Evolutionary conservation across 2,329 filamentous ascomycete species (phyloP).

Genomic region (Aureobasidium sp.): DNA sequence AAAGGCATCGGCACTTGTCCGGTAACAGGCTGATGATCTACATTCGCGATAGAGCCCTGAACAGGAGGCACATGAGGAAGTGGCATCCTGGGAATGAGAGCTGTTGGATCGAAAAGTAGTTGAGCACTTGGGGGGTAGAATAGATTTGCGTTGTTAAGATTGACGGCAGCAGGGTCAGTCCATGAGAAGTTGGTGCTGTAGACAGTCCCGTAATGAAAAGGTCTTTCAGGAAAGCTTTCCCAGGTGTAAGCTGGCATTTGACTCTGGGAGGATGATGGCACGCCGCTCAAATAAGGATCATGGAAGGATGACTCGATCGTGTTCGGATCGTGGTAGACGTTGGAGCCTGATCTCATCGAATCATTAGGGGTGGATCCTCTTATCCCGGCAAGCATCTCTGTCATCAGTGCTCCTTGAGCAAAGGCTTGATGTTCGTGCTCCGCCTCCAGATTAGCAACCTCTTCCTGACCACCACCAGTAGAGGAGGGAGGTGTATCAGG

Average conservation of each 20-base stretch:
- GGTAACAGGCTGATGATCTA: not conserved
- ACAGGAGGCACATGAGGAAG: not conserved
- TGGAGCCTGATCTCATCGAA: not conserved
- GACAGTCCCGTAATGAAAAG: not conserved
- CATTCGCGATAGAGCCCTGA: not conserved
- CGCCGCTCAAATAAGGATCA: not conserved
- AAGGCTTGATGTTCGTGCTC: not conserved
- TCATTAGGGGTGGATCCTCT: not conserved
- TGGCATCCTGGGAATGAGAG: not conserved
- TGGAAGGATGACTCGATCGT: slow-evolving; percentile 1
- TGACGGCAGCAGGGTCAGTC: not conserved
- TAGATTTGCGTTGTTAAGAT: not conserved
- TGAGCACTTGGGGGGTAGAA: not conserved
- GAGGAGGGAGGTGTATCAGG: slow-evolving; percentile 8
- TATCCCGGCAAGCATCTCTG: slow-evolving; percentile 9
- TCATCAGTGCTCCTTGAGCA: slow-evolving; percentile 5
- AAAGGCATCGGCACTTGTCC: not conserved
- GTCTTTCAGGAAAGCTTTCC: not conserved
- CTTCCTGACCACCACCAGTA: not conserved
- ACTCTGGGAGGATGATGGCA: not conserved
- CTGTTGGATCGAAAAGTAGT: not conserved
- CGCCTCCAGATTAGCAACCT: not conserved
- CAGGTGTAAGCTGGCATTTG: not conserved
- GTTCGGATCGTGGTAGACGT: not conserved
- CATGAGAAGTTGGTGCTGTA: not conserved